These are phyloP conservation scores for Staphylotrichum tortipilum DNA, from an alignment of 495 filamentous ascomycete genomes.

Conservation along the genomic window DNA sequence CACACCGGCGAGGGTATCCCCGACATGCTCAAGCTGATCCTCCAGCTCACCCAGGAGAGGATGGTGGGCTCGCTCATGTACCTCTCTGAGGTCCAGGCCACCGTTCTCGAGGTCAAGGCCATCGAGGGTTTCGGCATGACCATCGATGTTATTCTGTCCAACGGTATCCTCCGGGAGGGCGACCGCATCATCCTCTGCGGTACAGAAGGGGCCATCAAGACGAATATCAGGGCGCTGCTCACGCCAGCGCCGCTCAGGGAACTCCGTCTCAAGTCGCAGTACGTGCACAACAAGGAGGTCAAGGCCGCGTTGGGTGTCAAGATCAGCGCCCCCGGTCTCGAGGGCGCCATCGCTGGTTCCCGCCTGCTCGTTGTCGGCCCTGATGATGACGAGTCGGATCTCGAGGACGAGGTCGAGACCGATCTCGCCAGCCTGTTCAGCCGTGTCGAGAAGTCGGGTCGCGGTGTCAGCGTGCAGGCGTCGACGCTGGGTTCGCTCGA, in stretches of 20 bases:
- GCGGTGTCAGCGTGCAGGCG: slow-evolving; percentile 93
- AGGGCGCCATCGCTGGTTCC: slow-evolving; percentile 94
- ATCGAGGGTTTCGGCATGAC: slow-evolving; percentile 98
- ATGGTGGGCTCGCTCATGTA: slow-evolving; percentile 99
- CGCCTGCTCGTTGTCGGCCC: slow-evolving; percentile 87
- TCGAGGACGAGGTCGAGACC: slow-evolving; percentile 92
- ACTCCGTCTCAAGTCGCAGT: slow-evolving; percentile 81
- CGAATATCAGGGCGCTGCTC: slow-evolving; percentile 91
- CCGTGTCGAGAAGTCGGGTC: slow-evolving; percentile 80
- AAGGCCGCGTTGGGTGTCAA: slow-evolving; percentile 98
- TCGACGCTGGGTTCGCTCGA: slow-evolving; percentile 97
- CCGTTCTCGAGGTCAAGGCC: slow-evolving; percentile 96
- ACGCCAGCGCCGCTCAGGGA: slow-evolving; percentile 94
- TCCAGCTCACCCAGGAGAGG: slow-evolving; percentile 86
- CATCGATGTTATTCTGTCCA: slow-evolving; percentile 94
- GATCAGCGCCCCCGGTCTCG: slow-evolving; percentile 92
- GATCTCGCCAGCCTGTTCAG: slow-evolving; percentile 87
- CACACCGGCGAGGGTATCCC: slow-evolving; percentile 98
- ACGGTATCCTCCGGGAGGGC: slow-evolving; percentile 90
- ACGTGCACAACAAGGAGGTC: slow-evolving; percentile 98
- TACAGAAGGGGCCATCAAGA: slow-evolving; percentile 86
- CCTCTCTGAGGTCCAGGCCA: slow-evolving; percentile 92
- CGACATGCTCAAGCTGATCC: slow-evolving; percentile 94
- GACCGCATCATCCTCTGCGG: slow-evolving; percentile 93
- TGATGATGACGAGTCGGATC: slow-evolving; percentile 91